Percentiles rank a stretch among this genome's conserved stretches.
Evolutionary conservation across 2,329 filamentous ascomycete species (phyloP).

Genomic region (Penicillium sp.): DNA sequence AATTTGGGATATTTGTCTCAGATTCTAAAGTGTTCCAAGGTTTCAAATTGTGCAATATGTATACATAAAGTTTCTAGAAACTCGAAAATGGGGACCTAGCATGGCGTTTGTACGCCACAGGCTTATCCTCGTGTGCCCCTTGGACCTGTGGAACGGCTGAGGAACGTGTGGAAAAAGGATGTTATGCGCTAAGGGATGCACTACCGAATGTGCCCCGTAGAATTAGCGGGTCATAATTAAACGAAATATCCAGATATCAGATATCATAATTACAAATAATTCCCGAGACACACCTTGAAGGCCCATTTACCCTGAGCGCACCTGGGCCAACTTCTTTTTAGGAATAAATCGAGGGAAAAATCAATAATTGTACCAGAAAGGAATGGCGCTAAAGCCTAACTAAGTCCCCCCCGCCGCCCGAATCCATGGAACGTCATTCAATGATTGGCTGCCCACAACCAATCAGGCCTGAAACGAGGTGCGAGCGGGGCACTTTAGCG

Average conservation of each 20-base stretch:
- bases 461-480: conserved; percentile 7
- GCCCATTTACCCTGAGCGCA: background rate
- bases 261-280: background rate
- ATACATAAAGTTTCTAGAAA: conserved; percentile 3
- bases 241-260: background rate
- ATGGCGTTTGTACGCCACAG: conserved; percentile 8
- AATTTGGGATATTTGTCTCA: background rate
- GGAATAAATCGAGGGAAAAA: background rate
- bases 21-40: background rate
- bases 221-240: background rate
- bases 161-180: conserved; percentile 11
- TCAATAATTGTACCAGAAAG: conserved; percentile 3
- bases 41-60: background rate
- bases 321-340: background rate
- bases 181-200: conserved; percentile 6
- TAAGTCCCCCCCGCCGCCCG: background rate
- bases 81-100: conserved; percentile 4
- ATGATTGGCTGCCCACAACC: conserved; percentile 5
- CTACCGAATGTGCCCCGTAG: conserved; percentile 9
- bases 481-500: conserved; percentile 6
- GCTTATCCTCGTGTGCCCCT: conserved; percentile 11
- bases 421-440: conserved; percentile 1
- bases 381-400: conserved; percentile 6
- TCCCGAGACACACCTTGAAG: background rate
- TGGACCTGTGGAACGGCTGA: conserved; percentile 9